Evolutionary conservation across 2,329 filamentous ascomycete genomes (phyloP).

Genomic region (Lasiodiplodia gonubiensis): DNA sequence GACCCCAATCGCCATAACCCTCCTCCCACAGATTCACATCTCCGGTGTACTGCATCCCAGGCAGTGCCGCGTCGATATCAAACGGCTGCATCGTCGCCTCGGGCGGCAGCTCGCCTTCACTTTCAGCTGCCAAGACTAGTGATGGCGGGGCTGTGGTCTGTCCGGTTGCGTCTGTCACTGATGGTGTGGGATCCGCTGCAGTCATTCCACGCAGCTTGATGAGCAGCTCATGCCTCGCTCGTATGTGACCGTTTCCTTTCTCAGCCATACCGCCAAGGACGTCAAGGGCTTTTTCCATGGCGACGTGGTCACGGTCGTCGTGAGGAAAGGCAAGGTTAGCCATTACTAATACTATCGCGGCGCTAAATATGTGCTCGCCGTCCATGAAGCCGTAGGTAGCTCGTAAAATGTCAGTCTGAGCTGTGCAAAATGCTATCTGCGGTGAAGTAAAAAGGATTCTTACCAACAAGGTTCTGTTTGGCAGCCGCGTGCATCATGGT

Average conservation of each 20-base stretch:
- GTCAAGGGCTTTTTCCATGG: conserved; percentile 55
- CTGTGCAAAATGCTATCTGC: background rate
- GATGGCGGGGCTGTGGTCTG: background rate
- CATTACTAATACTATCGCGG: conserved; percentile 61
- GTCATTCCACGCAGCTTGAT: conserved; percentile 42
- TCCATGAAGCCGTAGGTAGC: conserved; percentile 65
- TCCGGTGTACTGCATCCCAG: conserved; percentile 36
- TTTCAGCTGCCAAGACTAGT: conserved; percentile 32
- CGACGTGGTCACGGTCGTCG: conserved; percentile 47
- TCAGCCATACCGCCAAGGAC: conserved; percentile 59
- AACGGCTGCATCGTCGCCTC: background rate
- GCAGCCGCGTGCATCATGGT: conserved; percentile 57
- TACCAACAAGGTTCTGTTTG: conserved; percentile 54
- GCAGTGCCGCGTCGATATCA: conserved; percentile 13
- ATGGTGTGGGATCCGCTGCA: background rate
- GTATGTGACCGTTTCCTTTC: conserved; percentile 59
- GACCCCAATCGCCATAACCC: conserved; percentile 47
- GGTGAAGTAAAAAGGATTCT: background rate
- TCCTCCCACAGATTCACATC: conserved; percentile 51
- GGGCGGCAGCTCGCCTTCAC: conserved; percentile 38
- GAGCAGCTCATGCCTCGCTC: conserved; percentile 47
- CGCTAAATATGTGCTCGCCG: conserved; percentile 62
- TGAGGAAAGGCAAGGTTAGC: conserved; percentile 60
- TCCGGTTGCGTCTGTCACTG: too few relatives aligned
- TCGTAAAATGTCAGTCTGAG: background rate